Conservation (phyloP, 176 grass and related monocot species). For the Triticum urartu region DNA sequence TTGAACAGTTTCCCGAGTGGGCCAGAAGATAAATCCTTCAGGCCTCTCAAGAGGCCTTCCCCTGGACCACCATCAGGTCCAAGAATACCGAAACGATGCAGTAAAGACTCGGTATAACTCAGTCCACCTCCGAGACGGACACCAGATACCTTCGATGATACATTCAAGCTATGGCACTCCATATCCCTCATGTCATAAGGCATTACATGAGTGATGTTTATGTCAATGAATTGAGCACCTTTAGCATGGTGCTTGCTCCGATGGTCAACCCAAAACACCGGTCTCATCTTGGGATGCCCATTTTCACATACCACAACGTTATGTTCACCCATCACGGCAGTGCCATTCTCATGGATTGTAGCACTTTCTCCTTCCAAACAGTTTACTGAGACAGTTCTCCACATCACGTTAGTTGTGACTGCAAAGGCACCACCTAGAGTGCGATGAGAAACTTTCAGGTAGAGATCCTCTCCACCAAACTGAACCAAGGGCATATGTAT, state of each 20-base stretch:
- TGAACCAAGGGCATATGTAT: slow-evolving; percentile 69
- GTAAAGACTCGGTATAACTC: slow-evolving; percentile 82
- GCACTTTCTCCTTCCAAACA: slow-evolving; percentile 80
- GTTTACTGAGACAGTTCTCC: slow-evolving; percentile 78
- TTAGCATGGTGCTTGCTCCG: slow-evolving; percentile 49
- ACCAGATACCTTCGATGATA: slow-evolving; percentile 74
- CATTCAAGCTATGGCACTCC: slow-evolving; percentile 93
- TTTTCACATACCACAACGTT: slow-evolving; percentile 38
- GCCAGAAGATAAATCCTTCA: slow-evolving; percentile 92
- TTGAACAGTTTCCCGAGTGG: slow-evolving; percentile 87
- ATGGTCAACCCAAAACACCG: slow-evolving; percentile 97
- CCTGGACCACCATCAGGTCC: slow-evolving; percentile 91
- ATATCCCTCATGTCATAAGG: slow-evolving; percentile 86
- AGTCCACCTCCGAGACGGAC: slow-evolving; percentile 96
- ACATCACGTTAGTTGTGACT: slow-evolving; percentile 81
- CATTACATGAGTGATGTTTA: slow-evolving; percentile 84
- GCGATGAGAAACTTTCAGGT: slow-evolving; percentile 95
- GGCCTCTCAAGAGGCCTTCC: slow-evolving; percentile 83
- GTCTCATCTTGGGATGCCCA: slow-evolving; percentile 78
- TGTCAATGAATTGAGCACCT: slow-evolving; percentile 76
- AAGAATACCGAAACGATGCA: slow-evolving; percentile 90
- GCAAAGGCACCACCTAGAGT: slow-evolving; percentile 97
- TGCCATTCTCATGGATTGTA: slow-evolving; percentile 44
- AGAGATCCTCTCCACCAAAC: slow-evolving; percentile 77
- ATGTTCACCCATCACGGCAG: slow-evolving; percentile 23